These are phyloP conservation scores for Suhomyces pyralidae DNA, from an alignment of 805 yeast species.

Conservation along the genomic window DNA sequence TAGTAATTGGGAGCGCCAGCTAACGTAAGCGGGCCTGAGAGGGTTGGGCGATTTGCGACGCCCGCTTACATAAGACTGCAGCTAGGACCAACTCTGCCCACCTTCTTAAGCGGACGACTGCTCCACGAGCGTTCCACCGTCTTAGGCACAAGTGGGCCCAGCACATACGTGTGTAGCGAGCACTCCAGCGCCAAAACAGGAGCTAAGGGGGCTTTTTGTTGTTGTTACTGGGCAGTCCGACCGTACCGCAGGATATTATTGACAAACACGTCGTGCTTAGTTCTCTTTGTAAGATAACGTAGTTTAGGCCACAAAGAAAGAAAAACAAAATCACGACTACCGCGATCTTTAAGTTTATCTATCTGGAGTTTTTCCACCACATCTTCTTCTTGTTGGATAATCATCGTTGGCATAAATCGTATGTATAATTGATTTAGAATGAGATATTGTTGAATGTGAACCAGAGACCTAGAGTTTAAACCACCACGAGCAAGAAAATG, in stretches of 20 bases:
- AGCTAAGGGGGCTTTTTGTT: background rate
- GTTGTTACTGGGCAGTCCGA: background rate
- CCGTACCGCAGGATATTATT: background rate
- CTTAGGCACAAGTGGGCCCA: background rate
- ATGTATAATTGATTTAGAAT: background rate
- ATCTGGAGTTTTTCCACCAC: background rate
- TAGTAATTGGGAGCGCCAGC: slow-evolving; percentile 1
- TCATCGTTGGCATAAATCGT: background rate
- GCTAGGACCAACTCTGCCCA: background rate
- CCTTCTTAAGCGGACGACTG: background rate
- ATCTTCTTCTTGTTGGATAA: background rate
- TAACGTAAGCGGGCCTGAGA: background rate
- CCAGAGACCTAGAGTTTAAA: background rate
- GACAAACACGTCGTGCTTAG: background rate
- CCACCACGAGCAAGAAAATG: background rate
- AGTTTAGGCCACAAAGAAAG: background rate
- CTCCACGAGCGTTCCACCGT: background rate
- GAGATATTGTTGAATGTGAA: background rate
- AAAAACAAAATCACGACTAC: background rate
- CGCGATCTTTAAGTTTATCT: background rate
- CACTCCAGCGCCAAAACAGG: background rate
- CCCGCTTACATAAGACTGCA: background rate
- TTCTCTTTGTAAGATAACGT: background rate
- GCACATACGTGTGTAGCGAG: background rate
- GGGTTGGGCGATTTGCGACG: no score